A percentile compares a stretch with the other conserved stretches of the same genome.
Evolutionary conservation across 345 rosid species (phyloP).

Genomic region (Salix koriyanagi): DNA sequence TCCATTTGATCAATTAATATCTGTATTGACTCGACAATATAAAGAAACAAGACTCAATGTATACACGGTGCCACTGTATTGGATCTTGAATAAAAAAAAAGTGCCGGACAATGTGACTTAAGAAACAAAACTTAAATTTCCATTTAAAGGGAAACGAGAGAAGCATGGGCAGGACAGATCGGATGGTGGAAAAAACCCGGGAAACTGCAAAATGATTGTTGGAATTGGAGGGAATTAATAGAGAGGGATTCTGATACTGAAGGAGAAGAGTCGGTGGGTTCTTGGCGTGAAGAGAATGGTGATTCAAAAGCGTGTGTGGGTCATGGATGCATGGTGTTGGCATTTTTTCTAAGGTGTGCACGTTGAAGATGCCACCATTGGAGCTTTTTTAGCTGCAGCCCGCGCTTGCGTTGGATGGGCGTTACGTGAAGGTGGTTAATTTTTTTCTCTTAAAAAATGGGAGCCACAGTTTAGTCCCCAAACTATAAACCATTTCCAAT

Average conservation of each 20-base stretch:
- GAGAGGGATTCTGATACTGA: background rate
- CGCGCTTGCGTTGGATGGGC: background rate
- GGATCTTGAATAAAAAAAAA: background rate
- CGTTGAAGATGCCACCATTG: background rate
- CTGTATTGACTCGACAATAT: background rate
- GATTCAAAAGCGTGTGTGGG: background rate
- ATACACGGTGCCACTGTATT: conserved; percentile 1
- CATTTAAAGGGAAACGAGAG: background rate
- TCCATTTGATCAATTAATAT: conserved; percentile 30
- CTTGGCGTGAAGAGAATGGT: background rate
- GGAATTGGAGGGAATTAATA: background rate
- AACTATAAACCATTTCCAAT: no score
- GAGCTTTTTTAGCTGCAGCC: background rate
- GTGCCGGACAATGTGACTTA: background rate
- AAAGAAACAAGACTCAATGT: background rate
- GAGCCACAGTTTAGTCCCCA: no score
- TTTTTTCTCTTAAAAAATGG: no score
- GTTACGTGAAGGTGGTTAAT: background rate
- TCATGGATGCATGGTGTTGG: background rate
- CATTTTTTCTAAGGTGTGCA: background rate
- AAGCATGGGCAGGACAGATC: background rate
- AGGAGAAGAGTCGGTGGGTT: conserved; percentile 3
- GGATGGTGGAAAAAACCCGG: background rate
- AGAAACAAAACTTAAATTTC: background rate
- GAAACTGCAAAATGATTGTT: background rate